Percentiles rank a stretch among this genome's conserved stretches.
These are phyloP conservation scores for Lentinula detonsa DNA, from an alignment of 768 basidiomycete species.

Conservation along the genomic window DNA sequence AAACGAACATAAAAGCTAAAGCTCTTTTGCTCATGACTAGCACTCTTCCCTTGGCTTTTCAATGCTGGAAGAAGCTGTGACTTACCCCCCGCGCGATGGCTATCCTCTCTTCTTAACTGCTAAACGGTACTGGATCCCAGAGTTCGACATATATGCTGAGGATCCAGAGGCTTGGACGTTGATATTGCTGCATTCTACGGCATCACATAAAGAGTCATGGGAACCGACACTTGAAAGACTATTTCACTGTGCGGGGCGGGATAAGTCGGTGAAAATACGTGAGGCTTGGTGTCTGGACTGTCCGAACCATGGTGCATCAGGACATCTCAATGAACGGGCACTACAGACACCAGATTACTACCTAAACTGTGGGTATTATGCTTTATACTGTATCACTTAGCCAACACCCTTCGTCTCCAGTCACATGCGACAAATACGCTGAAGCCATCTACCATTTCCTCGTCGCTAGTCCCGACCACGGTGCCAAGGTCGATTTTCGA, in stretches of 20 bases:
- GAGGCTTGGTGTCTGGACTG: conserved; percentile 70
- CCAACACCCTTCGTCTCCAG: conserved; percentile 23
- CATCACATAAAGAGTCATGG: conserved; percentile 74
- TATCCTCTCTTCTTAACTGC: conserved; percentile 50
- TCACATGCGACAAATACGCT: conserved; percentile 62
- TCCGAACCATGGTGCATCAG: conserved; percentile 68
- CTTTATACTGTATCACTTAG: not conserved
- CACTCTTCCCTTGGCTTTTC: not conserved
- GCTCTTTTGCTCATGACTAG: conserved; percentile 10
- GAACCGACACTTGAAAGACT: conserved; percentile 51
- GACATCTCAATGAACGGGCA: conserved; percentile 41
- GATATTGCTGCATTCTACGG: conserved; percentile 61
- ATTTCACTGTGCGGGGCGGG: conserved; percentile 25
- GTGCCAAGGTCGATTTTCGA: conserved; percentile 40
- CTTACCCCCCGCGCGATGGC: conserved; percentile 29
- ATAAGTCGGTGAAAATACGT: conserved; percentile 27
- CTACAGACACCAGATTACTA: conserved; percentile 38
- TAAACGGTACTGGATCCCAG: conserved; percentile 48
- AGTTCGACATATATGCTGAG: conserved; percentile 25
- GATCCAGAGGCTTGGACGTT: conserved; percentile 47
- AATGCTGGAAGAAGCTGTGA: conserved; percentile 14
- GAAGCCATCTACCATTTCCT: conserved; percentile 54
- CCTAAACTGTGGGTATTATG: conserved; percentile 34
- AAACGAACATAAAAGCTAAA: not conserved
- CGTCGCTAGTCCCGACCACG: conserved; percentile 29